Base-by-base conservation (phyloP, 345 rosid genomes). In the Fremontodendron californicum region DNA sequence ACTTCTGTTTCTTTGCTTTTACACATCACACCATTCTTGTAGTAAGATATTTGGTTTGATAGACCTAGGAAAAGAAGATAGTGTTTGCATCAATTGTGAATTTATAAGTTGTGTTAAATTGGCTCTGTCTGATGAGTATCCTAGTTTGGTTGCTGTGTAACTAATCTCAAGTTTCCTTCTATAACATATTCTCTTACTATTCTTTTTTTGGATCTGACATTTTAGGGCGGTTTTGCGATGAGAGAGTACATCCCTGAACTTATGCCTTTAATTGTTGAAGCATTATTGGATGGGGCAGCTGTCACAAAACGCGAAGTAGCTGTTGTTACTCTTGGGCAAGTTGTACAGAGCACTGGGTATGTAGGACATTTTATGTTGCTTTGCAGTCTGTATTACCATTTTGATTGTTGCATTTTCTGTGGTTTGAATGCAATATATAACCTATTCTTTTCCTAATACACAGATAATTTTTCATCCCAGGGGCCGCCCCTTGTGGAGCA, bases 181-280 rank as follows among this genome's bases (percentile, higher is more conserved):
- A 31, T 68, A 31, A 33, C n/a, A n/a, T 2, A 9, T 11, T 33
- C 19, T 71, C 45, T 51, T 71, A 49, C 45, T 31, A 27, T 51
- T 71, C 29, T 33, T 72, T 46, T 70, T 77, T 75, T 21, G 77
- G 48, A 66, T 80, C 21, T 73, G 55, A 66, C 78, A 83, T 71
- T 84, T 78, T 84, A 96, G 99, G 99, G 99, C 69, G 98, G 99
- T 75, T 96, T 88, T 89, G 92, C 92, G 76, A 96, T 93, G 96
- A 89, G 98, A 77, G 90, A 84, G 82, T 96, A 96, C 77, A 89
- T 96, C 67, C 85, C 94, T 4, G 98, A 92, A 82, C 93, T 96
- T 76, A 96, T 96, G 99, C 99, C 99, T 58, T 81, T 93, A 79
- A 92, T 96, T 83, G 98, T 96, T 82, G 99, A 96, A 18, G 99